Evolutionary conservation across 768 basidiomycete genomes (phyloP).

Genomic region (Strobilomyces dryophilus): DNA sequence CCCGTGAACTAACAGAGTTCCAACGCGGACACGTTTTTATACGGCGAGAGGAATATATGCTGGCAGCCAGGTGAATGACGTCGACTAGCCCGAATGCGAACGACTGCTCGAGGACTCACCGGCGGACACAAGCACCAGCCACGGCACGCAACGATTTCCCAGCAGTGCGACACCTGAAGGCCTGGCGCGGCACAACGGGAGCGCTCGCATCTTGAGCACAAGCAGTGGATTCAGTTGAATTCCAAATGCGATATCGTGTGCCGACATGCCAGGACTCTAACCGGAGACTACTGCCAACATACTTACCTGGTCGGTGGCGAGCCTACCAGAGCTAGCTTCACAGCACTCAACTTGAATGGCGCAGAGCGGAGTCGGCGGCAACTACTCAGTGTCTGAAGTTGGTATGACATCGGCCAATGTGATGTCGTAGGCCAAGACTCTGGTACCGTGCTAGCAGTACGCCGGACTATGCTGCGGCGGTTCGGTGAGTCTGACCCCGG

Average conservation of each 20-base stretch:
- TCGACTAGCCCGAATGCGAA: slow-evolving; percentile 9
- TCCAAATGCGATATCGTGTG: background rate
- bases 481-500: too few relatives aligned
- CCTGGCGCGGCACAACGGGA: background rate
- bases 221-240: slow-evolving; percentile 1
- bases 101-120: background rate
- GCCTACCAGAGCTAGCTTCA: too few relatives aligned
- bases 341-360: too few relatives aligned
- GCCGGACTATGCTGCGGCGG: too few relatives aligned
- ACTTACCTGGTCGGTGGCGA: too few relatives aligned
- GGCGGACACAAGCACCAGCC: background rate
- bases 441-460: too few relatives aligned
- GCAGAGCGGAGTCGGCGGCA: too few relatives aligned
- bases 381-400: too few relatives aligned
- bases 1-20: slow-evolving; percentile 1
- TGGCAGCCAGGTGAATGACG: slow-evolving; percentile 8
- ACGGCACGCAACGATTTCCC: background rate
- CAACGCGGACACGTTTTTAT: slow-evolving; percentile 10
- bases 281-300: too few relatives aligned
- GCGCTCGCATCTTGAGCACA: background rate
- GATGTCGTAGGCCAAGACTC: too few relatives aligned
- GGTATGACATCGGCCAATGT: too few relatives aligned
- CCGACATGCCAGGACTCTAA: background rate
- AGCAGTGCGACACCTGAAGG: background rate
- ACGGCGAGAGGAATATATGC: slow-evolving; percentile 3